Evolutionary conservation across 768 basidiomycete species (phyloP), one percentile per base, ranked within the genome.

Genomic region (Boletus patriciae): DNA sequence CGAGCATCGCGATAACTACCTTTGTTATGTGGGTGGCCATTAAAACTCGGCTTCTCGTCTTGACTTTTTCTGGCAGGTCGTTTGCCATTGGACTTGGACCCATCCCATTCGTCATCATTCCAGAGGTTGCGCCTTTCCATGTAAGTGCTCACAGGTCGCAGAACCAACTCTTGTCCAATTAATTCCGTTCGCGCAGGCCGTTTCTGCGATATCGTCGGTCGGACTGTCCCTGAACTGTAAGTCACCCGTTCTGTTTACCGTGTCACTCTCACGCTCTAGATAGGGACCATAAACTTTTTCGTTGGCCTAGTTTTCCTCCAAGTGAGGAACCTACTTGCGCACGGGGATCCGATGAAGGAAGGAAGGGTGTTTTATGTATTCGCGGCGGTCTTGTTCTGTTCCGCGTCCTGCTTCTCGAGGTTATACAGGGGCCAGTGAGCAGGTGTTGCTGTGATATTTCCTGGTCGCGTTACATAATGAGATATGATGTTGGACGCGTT

Each of bases 301-400:
- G 87, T 98, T 23, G 92, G 92, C 11, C 74, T 97, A 5, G 69
- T 83, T 23, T 98, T 98, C 74, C 77, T 98, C 21, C 94, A 93
- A 0, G 72, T 97, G 38, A 85, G 92, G 52, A 85, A 92, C 71
- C 62, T 81, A 19, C 79, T 98, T 43, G 80, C 91, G 10, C 79
- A 79, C 3, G 85, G 83, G 1, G 76, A 79, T 43, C 70, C 75
- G 1, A 63, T 64, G 64, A 88, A 90, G 61, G 88, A 91, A 64
- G 94, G 94, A n/a, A 80, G 88, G 45, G 85, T 98, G 3, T 98
- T 98, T 69, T 95, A 88, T 64, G 74, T 95, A 5, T 98, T 96
- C 66, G 87, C 84, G 3, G 77, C 65, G 0, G 64, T 87, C 13
- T 75, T 95, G 47, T 53, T 72, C 18, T 62, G 61, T 40, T 62